Evolutionary conservation across 495 filamentous ascomycete genomes (phyloP).

Genomic region (Choiromyces venosus): DNA sequence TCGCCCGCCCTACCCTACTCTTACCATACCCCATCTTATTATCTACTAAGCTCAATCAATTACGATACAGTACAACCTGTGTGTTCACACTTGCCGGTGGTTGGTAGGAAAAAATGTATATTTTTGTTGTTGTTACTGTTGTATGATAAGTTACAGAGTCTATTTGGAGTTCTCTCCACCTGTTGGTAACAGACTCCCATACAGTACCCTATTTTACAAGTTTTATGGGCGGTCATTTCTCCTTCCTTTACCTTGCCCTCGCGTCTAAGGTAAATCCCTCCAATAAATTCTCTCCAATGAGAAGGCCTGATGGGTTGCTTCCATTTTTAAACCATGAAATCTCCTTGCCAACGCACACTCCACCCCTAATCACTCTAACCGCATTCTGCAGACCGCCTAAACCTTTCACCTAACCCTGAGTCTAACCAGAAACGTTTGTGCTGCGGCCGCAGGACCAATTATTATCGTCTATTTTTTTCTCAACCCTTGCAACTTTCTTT

Average conservation of each 20-base stretch:
- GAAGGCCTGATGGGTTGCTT: slow-evolving; percentile 32
- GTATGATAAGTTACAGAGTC: slow-evolving; percentile 1
- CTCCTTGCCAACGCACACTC: slow-evolving; percentile 43
- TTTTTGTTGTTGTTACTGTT: neutral
- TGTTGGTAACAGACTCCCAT: slow-evolving; percentile 22
- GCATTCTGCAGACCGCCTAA: slow-evolving; percentile 31
- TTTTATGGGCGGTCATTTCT: slow-evolving; percentile 28
- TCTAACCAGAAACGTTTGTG: slow-evolving; percentile 37
- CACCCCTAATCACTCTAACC: slow-evolving; percentile 35
- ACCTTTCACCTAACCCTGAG: slow-evolving; percentile 39
- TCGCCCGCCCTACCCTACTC: neutral
- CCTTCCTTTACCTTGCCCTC: slow-evolving; percentile 32
- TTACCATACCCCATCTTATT: neutral
- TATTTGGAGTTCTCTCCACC: slow-evolving; percentile 17
- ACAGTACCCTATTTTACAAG: slow-evolving; percentile 22
- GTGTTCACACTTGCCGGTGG: neutral
- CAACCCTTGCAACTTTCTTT: slow-evolving; percentile 33
- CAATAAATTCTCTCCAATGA: slow-evolving; percentile 31
- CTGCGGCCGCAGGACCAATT: slow-evolving; percentile 25
- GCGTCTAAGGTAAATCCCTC: slow-evolving; percentile 29
- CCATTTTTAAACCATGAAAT: slow-evolving; percentile 40
- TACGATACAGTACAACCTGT: neutral
- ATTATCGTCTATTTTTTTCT: slow-evolving; percentile 36
- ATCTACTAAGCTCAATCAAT: neutral
- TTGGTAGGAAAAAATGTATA: neutral